Percentiles rank a stretch among this genome's conserved stretches.
phyloP scores from a whole-genome alignment of 2,329 filamentous ascomycete genomes.

The Aspergillus niger region DNA sequence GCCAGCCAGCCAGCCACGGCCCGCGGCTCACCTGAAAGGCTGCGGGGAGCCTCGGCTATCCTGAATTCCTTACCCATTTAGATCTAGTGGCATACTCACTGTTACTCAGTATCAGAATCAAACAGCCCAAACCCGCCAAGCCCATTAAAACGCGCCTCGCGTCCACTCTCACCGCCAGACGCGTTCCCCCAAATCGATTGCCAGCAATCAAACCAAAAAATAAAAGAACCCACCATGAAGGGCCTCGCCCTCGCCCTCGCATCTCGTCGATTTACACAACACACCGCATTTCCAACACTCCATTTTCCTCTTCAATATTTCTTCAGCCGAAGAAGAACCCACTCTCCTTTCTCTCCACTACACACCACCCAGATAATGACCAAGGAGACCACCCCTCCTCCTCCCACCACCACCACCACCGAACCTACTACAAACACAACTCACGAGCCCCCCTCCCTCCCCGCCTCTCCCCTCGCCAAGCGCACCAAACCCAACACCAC shows the following conservation, averaged over 20 bases:
- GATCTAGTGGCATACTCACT: neutral
- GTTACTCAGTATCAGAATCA: neutral
- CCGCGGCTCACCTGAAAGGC: neutral
- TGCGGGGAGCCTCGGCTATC: neutral
- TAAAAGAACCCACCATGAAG: conserved; percentile 2
- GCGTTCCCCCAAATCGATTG: conserved; percentile 14
- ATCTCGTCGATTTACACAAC: conserved; percentile 1
- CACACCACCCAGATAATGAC: conserved; percentile 40
- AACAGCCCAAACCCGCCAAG: conserved; percentile 16
- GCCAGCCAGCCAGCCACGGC: neutral
- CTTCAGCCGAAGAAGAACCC: conserved; percentile 22
- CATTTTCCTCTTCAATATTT: conserved; percentile 1
- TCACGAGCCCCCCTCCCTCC: conserved; percentile 59
- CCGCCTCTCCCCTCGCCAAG: conserved; percentile 76
- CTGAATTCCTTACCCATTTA: neutral
- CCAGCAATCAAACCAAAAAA: neutral
- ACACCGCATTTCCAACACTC: conserved; percentile 6
- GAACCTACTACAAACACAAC: conserved; percentile 21
- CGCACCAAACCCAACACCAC: conserved; percentile 65
- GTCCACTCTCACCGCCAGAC: conserved; percentile 25
- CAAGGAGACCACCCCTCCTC: conserved; percentile 45
- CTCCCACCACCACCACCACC: conserved; percentile 25
- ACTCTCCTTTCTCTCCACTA: neutral
- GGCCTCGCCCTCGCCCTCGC: conserved; percentile 4
- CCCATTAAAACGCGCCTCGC: conserved; percentile 23